Evolutionary conservation across 768 basidiomycete genomes (phyloP), one percentile per base, ranked within the genome.

Genomic region (Mycena latifolia): DNA sequence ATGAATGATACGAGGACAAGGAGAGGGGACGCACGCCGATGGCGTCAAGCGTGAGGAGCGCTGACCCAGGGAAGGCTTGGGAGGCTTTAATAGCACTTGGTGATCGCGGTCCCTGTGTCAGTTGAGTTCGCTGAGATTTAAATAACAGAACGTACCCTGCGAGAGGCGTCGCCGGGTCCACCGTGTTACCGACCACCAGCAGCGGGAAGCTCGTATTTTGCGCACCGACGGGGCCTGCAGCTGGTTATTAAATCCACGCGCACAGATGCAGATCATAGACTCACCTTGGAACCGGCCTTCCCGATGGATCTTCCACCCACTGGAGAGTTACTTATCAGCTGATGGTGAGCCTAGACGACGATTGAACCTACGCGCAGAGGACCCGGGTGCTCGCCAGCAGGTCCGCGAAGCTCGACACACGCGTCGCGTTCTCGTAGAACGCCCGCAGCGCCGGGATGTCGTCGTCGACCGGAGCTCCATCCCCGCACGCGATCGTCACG

Each of bases 131-230:
- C 17, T 14, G 27, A 22, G 37, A 39, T 39, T 14, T 29, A 31
- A 20, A n/a, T 9, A n/a, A 15, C 28, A 60, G 37, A 31, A 45
- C 55, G 11, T 46, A 71, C 71, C 53, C 60, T 17, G 39, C 50
- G 6, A 60, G 56, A n/a, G 71, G 61, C 5, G 71, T 70, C 22
- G 47, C 69, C 0, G 71, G 69, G 54, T 72, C 71, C 14, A 59
- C 39, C 11, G 72, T 74, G 53, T 71, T 74, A 11, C 73, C 72
- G 31, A 74, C 69, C 12, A 74, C 22, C 28, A 74, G 60, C 17
- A 74, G 25, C 18, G 73, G 73, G 60, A 67, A 67, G 67, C 72
- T 72, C 9, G 72, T 74, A 55, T 73, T 72, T 27, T 50, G 35
- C 22, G 54, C 72, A 20, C 51, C 41, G 33, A 72, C 63, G 4